Percentiles rank a stretch among this genome's conserved stretches.
These are phyloP conservation scores for Kalanchoe fedtschenkoi DNA, from an alignment of 164 flowering plant genomes.

Conservation along the genomic window DNA sequence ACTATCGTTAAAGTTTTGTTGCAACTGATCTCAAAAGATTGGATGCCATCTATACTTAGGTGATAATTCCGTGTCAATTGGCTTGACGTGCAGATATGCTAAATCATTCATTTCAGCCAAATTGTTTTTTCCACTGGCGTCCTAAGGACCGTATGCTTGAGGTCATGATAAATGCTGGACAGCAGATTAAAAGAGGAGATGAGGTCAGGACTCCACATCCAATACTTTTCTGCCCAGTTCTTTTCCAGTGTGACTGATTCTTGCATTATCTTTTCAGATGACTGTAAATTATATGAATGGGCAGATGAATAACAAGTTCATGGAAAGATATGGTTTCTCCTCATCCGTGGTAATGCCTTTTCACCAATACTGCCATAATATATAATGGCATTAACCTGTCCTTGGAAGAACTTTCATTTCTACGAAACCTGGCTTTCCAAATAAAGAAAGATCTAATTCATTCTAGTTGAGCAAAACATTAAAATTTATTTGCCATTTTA, in stretches of 20 bases:
- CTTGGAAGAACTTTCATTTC: neutral
- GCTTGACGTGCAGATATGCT: constrained; percentile 67
- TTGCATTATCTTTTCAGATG: constrained; percentile 48
- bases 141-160: constrained; percentile 97
- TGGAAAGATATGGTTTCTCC: constrained; percentile 93
- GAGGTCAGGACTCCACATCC: constrained; percentile 32
- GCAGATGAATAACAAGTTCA: constrained; percentile 47
- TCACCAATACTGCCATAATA: neutral
- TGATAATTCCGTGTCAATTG: neutral
- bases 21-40: neutral
- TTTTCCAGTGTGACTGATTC: neutral
- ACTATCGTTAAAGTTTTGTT: neutral
- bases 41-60: neutral
- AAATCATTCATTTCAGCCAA: constrained; percentile 89
- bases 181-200: constrained; percentile 65
- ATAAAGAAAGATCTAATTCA: neutral
- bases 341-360: constrained; percentile 48
- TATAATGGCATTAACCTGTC: no score
- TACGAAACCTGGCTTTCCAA: neutral
- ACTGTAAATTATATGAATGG: constrained; percentile 70
- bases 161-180: constrained; percentile 98
- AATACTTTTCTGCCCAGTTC: neutral
- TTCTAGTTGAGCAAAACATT: neutral
- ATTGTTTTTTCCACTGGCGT: constrained; percentile 96
- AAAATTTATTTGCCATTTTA: neutral